Conservation (phyloP, 495 filamentous ascomycete genomes). For the Sphaerosporella brunnea region DNA sequence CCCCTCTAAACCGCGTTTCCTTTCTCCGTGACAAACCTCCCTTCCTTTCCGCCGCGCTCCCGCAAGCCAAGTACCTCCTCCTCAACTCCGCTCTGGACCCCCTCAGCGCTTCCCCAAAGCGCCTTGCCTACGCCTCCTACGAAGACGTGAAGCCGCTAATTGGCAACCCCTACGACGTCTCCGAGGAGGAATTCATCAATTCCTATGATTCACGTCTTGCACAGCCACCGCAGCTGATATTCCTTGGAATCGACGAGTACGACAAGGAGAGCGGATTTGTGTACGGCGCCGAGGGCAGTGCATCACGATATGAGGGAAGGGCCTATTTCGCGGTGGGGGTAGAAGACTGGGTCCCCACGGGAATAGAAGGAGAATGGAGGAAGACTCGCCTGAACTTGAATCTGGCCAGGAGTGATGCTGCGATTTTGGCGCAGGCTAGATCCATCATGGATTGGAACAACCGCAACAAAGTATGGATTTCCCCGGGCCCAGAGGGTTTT, state of each 20-base stretch:
- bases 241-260: conserved; percentile 69
- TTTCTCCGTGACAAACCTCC: conserved; percentile 65
- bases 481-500: no score
- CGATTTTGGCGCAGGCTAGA: conserved; percentile 61
- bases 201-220: conserved; percentile 50
- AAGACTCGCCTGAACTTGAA: conserved; percentile 40
- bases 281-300: conserved; percentile 16
- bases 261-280: conserved; percentile 27
- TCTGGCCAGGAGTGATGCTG: conserved; percentile 45
- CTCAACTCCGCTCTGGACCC: conserved; percentile 58
- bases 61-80: conserved; percentile 62
- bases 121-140: conserved; percentile 42
- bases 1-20: conserved; percentile 59
- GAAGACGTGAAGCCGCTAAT: conserved; percentile 42
- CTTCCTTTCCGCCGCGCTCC: conserved; percentile 57
- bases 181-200: conserved; percentile 55
- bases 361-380: conserved; percentile 41
- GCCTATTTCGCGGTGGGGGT: conserved; percentile 85
- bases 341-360: conserved; percentile 40
- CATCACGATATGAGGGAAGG: conserved; percentile 44
- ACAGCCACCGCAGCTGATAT: conserved; percentile 47
- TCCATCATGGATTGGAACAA: conserved; percentile 88
- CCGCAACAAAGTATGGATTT: conserved; percentile 46
- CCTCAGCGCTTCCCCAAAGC: conserved; percentile 36
- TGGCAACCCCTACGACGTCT: conserved; percentile 47